Conservation (phyloP, 352 stramenopile species). For the Elongisporangium anandrum region DNA sequence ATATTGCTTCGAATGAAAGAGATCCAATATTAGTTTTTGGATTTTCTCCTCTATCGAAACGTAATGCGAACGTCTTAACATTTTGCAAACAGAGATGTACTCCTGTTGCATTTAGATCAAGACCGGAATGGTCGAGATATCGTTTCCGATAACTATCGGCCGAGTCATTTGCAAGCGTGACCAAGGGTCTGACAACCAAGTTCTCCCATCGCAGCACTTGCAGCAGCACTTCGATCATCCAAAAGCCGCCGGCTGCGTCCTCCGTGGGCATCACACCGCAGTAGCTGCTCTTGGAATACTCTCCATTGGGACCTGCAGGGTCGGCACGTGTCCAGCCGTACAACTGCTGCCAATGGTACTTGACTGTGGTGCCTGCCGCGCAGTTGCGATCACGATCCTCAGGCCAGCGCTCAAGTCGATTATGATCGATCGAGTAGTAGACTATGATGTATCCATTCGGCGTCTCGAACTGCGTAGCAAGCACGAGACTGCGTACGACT, state of each 20-base stretch:
- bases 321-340: slow-evolving; percentile 16
- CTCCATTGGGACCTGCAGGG: not conserved
- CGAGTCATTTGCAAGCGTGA: slow-evolving; percentile 16
- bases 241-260: not conserved
- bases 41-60: no score
- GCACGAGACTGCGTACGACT: slow-evolving; percentile 39
- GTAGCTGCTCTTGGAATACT: not conserved
- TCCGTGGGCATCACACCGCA: not conserved
- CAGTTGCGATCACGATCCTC: not conserved
- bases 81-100: no score
- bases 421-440: slow-evolving; percentile 33
- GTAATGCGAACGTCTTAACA: no score
- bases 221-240: not conserved
- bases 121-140: slow-evolving; percentile 12
- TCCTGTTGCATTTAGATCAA: slow-evolving; percentile 10
- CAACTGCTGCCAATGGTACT: slow-evolving; percentile 9
- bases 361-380: slow-evolving; percentile 2
- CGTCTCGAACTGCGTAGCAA: slow-evolving; percentile 35
- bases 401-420: not conserved
- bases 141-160: not conserved
- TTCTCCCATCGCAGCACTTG: slow-evolving; percentile 11
- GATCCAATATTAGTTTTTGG: no score
- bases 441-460: slow-evolving; percentile 33
- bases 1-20: no score
- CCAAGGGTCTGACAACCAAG: slow-evolving; percentile 8